Evolutionary conservation across 2,329 filamentous ascomycete species (phyloP).

Genomic region (Tetracladium maxilliforme): DNA sequence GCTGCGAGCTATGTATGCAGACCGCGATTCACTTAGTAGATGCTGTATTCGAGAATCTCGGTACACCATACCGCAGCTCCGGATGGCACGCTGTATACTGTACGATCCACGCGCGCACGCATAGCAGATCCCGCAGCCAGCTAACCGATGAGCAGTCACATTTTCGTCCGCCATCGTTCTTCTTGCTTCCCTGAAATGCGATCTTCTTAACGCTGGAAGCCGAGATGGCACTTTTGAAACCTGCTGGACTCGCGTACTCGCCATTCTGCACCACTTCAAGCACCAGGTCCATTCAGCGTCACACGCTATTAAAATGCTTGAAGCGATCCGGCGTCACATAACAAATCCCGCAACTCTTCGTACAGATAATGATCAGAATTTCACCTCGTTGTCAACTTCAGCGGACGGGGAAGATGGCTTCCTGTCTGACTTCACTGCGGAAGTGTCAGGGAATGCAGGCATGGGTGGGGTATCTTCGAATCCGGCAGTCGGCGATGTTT

Average conservation of each 20-base stretch:
- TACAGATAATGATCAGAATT: too few relatives aligned
- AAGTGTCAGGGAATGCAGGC: too few relatives aligned
- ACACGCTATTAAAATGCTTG: constrained; percentile 2
- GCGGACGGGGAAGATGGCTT: too few relatives aligned
- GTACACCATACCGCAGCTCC: constrained; percentile 4
- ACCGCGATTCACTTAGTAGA: constrained; percentile 6
- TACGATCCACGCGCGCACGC: constrained; percentile 3
- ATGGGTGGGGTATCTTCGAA: too few relatives aligned
- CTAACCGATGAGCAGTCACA: constrained; percentile 2
- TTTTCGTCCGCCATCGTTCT: constrained; percentile 6
- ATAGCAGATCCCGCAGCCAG: background rate
- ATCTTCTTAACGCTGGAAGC: background rate
- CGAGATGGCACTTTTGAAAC: background rate
- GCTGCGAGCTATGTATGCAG: constrained; percentile 6
- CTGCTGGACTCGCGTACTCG: constrained; percentile 2
- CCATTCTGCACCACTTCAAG: constrained; percentile 2
- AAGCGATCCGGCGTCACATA: too few relatives aligned
- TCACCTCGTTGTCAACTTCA: too few relatives aligned
- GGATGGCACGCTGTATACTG: constrained; percentile 9
- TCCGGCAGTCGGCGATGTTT: too few relatives aligned
- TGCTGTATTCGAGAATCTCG: constrained; percentile 3
- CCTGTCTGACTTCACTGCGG: too few relatives aligned
- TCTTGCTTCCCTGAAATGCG: constrained; percentile 4
- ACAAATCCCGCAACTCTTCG: too few relatives aligned
- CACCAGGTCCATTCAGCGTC: constrained; percentile 3